Base-by-base conservation (phyloP, 148 eudicot species). In the Persicaria maculosa region DNA sequence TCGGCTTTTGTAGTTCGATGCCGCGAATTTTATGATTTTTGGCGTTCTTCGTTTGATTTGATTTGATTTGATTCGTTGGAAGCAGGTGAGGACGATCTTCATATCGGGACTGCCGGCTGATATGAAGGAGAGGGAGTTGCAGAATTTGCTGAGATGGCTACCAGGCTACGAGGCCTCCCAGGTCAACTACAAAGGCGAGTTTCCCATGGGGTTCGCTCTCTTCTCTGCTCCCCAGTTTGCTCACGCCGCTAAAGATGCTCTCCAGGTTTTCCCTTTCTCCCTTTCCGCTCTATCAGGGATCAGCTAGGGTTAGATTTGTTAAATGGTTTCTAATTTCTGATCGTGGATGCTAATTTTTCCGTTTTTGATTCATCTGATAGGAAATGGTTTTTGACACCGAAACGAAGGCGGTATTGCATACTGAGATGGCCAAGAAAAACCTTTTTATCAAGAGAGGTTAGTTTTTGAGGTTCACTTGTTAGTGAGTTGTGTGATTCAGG, bases 141-240 rank as follows among this genome's bases (percentile, higher is more conserved):
- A 80, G 85, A 94, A 92, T 74, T 62, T 92, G 77, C 73, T 94
- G 69, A 80, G 98, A 52, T 94, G 98, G 98, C 79, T 94, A 1
- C 98, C 98, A 0, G 98, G 98, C 5, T 94, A 94, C 53, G 98
- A 92, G 81, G 98, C 98, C n/a, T 94, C 98, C 2, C 98, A 94
- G 83, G 89, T 94, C 71, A 94, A 94, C 74, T 88, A 78, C 77
- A 94, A 94, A 76, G 97, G 92, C 1, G 93, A 92, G 65, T 87
- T 83, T 76, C 98, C 98, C 0, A 84, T 94, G 96, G 98, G 97
- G 1, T 94, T 94, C 68, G 96, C 96, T 17, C 89, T 94, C 6
- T 94, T 92, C 70, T 68, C 96, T 14, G 77, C 88, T 50, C 83
- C 90, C 14, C 97, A 88, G 53, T 85, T 77, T 50, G 98, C 97